Conservation (phyloP, 495 filamentous ascomycete species). For the Parathielavia appendiculata region DNA sequence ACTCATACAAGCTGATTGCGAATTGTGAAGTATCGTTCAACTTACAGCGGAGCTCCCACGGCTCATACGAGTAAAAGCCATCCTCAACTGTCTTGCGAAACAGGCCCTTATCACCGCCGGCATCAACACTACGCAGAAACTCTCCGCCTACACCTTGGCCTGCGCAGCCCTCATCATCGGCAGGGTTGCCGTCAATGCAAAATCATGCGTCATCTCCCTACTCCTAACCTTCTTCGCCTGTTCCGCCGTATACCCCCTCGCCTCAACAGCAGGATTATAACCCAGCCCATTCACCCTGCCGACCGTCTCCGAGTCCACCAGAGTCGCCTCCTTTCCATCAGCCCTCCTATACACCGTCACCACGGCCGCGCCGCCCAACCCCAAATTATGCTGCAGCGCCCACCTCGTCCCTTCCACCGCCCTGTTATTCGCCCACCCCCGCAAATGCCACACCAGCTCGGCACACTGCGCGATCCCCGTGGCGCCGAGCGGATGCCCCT, state of each 20-base stretch:
- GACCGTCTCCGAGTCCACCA: slow-evolving; percentile 54
- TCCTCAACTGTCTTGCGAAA: too few relatives aligned
- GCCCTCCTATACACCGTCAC: slow-evolving; percentile 87
- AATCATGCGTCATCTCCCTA: slow-evolving; percentile 60
- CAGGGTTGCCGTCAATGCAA: slow-evolving; percentile 69
- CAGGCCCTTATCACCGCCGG: too few relatives aligned
- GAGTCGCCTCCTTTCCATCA: slow-evolving; percentile 60
- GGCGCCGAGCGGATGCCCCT: slow-evolving; percentile 92
- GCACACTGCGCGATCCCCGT: slow-evolving; percentile 93
- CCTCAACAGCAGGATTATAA: slow-evolving; percentile 91
- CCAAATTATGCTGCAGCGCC: slow-evolving; percentile 90
- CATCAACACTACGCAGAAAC: not conserved
- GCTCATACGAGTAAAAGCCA: too few relatives aligned
- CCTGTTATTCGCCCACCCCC: slow-evolving; percentile 94
- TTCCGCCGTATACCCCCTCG: slow-evolving; percentile 72
- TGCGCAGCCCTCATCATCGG: slow-evolving; percentile 58
- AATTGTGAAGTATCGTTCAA: too few relatives aligned
- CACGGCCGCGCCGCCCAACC: slow-evolving; percentile 85
- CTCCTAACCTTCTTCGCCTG: slow-evolving; percentile 71
- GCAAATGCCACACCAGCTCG: slow-evolving; percentile 91
- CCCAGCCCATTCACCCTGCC: slow-evolving; percentile 62
- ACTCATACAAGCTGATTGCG: too few relatives aligned
- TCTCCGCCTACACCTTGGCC: slow-evolving; percentile 21
- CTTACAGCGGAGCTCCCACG: too few relatives aligned
- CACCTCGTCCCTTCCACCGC: slow-evolving; percentile 59